Conservation (phyloP, 495 filamentous ascomycete species). For the Neurospora sp. region DNA sequence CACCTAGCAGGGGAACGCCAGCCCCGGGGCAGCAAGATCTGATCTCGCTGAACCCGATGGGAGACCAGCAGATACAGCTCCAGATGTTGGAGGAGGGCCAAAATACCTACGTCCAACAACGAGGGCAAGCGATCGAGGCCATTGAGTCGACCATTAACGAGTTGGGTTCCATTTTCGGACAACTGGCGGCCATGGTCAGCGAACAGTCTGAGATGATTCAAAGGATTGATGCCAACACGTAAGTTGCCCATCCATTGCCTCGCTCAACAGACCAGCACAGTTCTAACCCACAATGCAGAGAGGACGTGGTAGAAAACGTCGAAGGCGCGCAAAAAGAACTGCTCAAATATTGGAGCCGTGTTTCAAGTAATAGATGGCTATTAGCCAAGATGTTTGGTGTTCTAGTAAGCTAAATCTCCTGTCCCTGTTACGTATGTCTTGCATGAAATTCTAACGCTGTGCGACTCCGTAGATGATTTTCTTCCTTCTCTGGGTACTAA, state of each 20-base stretch:
- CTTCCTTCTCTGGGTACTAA: slow-evolving; percentile 29
- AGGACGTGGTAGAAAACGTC: slow-evolving; percentile 80
- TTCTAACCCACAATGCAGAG: slow-evolving; percentile 48
- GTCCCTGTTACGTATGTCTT: background rate
- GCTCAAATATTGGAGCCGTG: slow-evolving; percentile 92
- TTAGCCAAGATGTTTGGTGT: slow-evolving; percentile 99
- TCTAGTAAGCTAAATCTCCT: slow-evolving; percentile 38
- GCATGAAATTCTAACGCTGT: background rate
- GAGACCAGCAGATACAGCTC: slow-evolving; percentile 76
- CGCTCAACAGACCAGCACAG: background rate
- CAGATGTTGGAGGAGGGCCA: slow-evolving; percentile 88
- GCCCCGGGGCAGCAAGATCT: slow-evolving; percentile 52
- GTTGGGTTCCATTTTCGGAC: slow-evolving; percentile 90
- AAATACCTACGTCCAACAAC: slow-evolving; percentile 84
- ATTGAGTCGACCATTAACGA: slow-evolving; percentile 94
- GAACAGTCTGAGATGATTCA: slow-evolving; percentile 95
- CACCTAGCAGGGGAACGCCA: slow-evolving; percentile 53
- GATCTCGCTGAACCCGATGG: slow-evolving; percentile 75
- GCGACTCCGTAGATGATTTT: slow-evolving; percentile 17
- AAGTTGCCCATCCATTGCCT: slow-evolving; percentile 1
- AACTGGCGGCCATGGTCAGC: slow-evolving; percentile 93
- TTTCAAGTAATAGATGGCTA: slow-evolving; percentile 90
- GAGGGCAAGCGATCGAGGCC: slow-evolving; percentile 91
- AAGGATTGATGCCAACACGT: slow-evolving; percentile 86
- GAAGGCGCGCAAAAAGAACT: slow-evolving; percentile 88